Conservation (phyloP, 345 rosid genomes). For the Nasturtium officinale region DNA sequence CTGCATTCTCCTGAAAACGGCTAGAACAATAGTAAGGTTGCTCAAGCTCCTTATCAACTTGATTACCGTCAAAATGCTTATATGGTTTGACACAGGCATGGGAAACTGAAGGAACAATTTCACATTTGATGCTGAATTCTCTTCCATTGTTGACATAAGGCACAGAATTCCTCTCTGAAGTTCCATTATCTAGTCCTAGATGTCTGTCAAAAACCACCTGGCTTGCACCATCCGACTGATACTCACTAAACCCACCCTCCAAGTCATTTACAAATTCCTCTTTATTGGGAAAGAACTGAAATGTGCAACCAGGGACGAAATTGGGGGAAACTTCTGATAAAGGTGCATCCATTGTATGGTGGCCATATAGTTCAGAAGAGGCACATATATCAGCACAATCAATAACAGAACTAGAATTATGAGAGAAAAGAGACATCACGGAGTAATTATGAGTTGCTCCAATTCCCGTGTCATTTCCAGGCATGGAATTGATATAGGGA, state of each 20-base stretch:
- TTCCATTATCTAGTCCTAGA: constrained; percentile 33
- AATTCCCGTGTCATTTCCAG: constrained; percentile 30
- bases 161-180: constrained; percentile 37
- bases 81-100: constrained; percentile 32
- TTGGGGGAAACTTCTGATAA: constrained; percentile 3
- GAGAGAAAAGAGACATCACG: constrained; percentile 42
- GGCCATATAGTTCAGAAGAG: constrained; percentile 36
- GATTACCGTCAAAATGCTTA: constrained; percentile 31
- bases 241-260: constrained; percentile 43
- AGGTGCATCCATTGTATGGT: constrained; percentile 34
- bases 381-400: constrained; percentile 35
- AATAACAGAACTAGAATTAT: constrained; percentile 40
- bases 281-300: constrained; percentile 35
- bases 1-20: constrained; percentile 15
- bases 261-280: constrained; percentile 38
- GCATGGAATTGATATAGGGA: constrained; percentile 20
- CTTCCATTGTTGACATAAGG: constrained; percentile 42
- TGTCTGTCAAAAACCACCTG: constrained; percentile 33
- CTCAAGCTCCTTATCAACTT: constrained; percentile 29
- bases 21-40: constrained; percentile 40
- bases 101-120: constrained; percentile 33
- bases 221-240: constrained; percentile 44
- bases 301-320: constrained; percentile 16
- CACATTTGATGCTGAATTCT: constrained; percentile 40
- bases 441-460: constrained; percentile 16